Percentiles rank a stretch among this genome's conserved stretches.
Evolutionary conservation across 352 stramenopile genomes (phyloP).

Genomic region (Phytophthora citricola): DNA sequence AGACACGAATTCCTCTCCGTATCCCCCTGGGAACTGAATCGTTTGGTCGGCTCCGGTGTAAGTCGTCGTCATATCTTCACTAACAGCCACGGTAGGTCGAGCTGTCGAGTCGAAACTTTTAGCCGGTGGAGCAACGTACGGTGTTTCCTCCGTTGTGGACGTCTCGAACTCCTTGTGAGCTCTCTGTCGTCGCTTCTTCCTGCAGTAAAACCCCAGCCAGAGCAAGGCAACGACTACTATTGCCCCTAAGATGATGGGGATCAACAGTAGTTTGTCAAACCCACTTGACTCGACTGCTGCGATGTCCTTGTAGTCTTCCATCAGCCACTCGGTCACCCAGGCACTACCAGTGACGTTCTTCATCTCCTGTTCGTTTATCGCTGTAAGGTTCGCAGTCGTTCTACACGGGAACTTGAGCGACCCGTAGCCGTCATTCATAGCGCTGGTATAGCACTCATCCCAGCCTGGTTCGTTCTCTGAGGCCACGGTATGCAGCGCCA

Average conservation of each 20-base stretch:
- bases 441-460: constrained; percentile 12
- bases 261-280: constrained; percentile 23
- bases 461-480: constrained; percentile 34
- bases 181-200: constrained; percentile 8
- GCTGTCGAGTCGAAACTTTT: constrained; percentile 16
- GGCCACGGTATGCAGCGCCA: constrained; percentile 29
- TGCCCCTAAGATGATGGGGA: constrained; percentile 25
- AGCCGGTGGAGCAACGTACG: constrained; percentile 10
- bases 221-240: constrained; percentile 1
- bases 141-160: neutral
- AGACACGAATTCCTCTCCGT: constrained; percentile 15
- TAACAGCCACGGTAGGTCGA: constrained; percentile 21
- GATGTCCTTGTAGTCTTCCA: constrained; percentile 16
- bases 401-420: constrained; percentile 47
- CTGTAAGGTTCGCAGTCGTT: constrained; percentile 18
- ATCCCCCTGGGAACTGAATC: constrained; percentile 20
- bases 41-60: constrained; percentile 20
- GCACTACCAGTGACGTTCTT: constrained; percentile 4
- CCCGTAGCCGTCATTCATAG: constrained; percentile 23
- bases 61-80: constrained; percentile 19
- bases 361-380: constrained; percentile 15
- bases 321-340: constrained; percentile 41
- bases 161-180: constrained; percentile 3
- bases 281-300: constrained; percentile 5
- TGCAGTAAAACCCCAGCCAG: constrained; percentile 24